Percentiles rank a stretch among this genome's conserved stretches.
Evolutionary conservation across 306 rosid genomes (phyloP).

Genomic region (Corylus heterophylla): DNA sequence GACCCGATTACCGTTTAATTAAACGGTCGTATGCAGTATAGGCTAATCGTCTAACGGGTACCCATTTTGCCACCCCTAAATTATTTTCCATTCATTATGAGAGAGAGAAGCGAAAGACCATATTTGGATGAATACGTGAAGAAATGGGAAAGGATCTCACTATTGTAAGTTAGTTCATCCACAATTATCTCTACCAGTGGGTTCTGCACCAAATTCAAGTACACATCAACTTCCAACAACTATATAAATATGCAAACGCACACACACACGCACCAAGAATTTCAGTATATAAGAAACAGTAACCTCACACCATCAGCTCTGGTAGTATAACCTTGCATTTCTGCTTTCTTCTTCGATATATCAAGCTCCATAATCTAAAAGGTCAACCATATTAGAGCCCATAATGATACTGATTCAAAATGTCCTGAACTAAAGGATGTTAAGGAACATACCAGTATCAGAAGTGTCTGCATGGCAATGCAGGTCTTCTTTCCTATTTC

Average conservation of each 20-base stretch:
- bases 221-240: not conserved
- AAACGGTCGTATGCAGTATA: no score
- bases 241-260: not conserved
- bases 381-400: slow-evolving; percentile 36
- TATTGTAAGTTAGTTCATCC: slow-evolving; percentile 75
- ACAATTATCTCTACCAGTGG: slow-evolving; percentile 68
- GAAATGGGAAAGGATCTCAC: slow-evolving; percentile 52
- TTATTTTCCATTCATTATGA: slow-evolving; percentile 10
- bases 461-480: slow-evolving; percentile 54
- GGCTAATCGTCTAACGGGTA: no score
- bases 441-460: slow-evolving; percentile 56
- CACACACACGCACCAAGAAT: not conserved
- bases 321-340: slow-evolving; percentile 56
- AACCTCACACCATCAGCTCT: slow-evolving; percentile 86
- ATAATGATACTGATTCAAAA: slow-evolving; percentile 18
- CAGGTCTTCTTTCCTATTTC: slow-evolving; percentile 61
- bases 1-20: no score
- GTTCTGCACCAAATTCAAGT: slow-evolving; percentile 58
- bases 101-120: slow-evolving; percentile 11
- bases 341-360: slow-evolving; percentile 67
- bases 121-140: slow-evolving; percentile 56
- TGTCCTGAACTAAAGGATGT: slow-evolving; percentile 5
- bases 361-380: slow-evolving; percentile 81
- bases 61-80: no score
- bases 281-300: slow-evolving; percentile 14